Percentiles rank a stretch among this genome's conserved stretches.
Conservation (phyloP, 129 eudicot species). For the Artemisia annua region DNA sequence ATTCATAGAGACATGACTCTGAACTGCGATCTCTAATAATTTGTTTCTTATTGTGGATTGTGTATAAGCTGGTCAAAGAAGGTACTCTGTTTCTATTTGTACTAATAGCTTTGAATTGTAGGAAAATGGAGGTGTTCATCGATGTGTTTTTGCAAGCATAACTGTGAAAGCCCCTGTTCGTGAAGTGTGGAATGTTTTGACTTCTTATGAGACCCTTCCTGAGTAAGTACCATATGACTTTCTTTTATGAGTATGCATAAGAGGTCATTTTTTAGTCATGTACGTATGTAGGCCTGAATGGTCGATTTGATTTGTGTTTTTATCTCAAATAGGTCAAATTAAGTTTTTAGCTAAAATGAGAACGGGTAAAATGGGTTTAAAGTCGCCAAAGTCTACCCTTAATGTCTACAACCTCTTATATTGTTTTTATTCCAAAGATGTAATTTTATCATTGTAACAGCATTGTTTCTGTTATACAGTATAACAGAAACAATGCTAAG, state of each 20-base stretch:
- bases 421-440: too few species aligned
- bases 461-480: too few species aligned
- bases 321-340: too few species aligned
- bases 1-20: background rate
- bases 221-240: conserved; percentile 59
- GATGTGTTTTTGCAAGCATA: conserved; percentile 93
- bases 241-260: background rate
- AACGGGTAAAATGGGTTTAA: too few species aligned
- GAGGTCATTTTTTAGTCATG: too few species aligned
- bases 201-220: conserved; percentile 93
- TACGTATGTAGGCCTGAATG: too few species aligned
- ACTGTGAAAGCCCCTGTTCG: conserved; percentile 97
- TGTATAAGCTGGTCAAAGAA: conserved; percentile 4
- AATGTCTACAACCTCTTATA: too few species aligned
- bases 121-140: conserved; percentile 99
- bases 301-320: too few species aligned
- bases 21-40: background rate
- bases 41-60: conserved; percentile 11
- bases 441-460: too few species aligned
- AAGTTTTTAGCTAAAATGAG: too few species aligned
- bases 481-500: too few species aligned
- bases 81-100: conserved; percentile 21
- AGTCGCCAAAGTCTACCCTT: too few species aligned
- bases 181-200: conserved; percentile 93
- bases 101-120: conserved; percentile 40